These are phyloP conservation scores for Pyrus pyrifolia DNA, from an alignment of 306 rosid species.

Conservation along the genomic window DNA sequence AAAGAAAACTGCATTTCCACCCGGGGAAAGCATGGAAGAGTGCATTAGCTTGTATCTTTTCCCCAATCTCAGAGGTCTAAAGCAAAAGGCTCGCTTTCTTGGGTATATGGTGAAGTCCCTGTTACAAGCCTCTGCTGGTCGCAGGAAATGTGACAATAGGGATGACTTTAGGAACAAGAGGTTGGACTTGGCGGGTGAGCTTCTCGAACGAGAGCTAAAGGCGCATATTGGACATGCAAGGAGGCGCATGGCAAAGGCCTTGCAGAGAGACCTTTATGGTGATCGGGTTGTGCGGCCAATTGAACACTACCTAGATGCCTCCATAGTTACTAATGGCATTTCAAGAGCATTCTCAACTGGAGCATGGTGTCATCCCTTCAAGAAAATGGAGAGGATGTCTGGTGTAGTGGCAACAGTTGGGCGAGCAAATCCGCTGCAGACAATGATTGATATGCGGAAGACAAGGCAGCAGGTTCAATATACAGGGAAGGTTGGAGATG, in stretches of 20 bases:
- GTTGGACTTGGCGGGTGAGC: constrained; percentile 80
- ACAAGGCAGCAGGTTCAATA: constrained; percentile 93
- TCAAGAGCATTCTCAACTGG: constrained; percentile 96
- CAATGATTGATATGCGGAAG: constrained; percentile 78
- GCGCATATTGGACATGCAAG: constrained; percentile 82
- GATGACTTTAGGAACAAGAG: constrained; percentile 90
- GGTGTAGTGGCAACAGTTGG: constrained; percentile 89
- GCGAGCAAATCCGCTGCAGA: constrained; percentile 85
- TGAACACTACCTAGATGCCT: constrained; percentile 86
- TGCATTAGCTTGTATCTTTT: constrained; percentile 53
- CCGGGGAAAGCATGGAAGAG: constrained; percentile 59
- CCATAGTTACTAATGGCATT: constrained; percentile 87
- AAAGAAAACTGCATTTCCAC: constrained; percentile 62
- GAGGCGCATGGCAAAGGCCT: constrained; percentile 65
- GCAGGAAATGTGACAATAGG: constrained; percentile 69
- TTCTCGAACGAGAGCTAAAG: constrained; percentile 81
- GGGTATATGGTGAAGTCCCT: constrained; percentile 95
- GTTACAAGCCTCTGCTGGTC: constrained; percentile 62
- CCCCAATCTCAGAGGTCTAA: constrained; percentile 50
- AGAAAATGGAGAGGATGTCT: constrained; percentile 80
- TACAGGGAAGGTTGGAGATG: constrained; percentile 96
- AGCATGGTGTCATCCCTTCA: constrained; percentile 92
- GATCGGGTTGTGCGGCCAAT: constrained; percentile 57
- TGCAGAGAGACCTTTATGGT: constrained; percentile 88
- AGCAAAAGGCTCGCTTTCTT: constrained; percentile 69